Evolutionary conservation across 306 rosid species (phyloP), one percentile per base, ranked within the genome.

Genomic region (Begonia fuchsioides): DNA sequence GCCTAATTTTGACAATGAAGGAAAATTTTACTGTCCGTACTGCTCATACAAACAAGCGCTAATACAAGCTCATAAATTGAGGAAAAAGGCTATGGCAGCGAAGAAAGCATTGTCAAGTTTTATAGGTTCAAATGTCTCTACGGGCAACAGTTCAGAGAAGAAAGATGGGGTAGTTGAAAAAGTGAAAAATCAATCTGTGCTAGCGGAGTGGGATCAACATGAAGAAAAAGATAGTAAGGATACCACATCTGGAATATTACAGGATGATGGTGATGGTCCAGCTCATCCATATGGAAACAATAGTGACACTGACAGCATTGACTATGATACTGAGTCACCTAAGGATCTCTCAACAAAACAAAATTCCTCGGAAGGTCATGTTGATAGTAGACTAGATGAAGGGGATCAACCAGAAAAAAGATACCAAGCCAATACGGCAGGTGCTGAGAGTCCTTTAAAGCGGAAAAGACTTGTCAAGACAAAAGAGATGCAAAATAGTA

Each of bases 1-100:
- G 26, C 87, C 97, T 49, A 56, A 50, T 13, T 76, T 76, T 51
- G 87, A 84, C 50, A 61, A 57, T 32, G 63, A 15, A 3, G 94
- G 94, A 2, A 62, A 57, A 32, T 81, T 74, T 63, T 72, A 50
- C 49, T 88, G 88, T 50, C 81, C 93, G 15, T 69, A 80, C 50
- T 88, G 94, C 53, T 64, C 66, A 26, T 73, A 70, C 64, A 81
- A 68, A 56, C 70, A 57, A 7, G 69, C 64, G 5, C 10, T 64
- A 7, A 49, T 56, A 13, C 60, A 35, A 39, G 55, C 57, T 38
- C 58, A 11, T 32, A 61, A 60, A 44, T 13, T 68, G 55, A 70
- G 65, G 63, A 59, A 61, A 46, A 81, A 61, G 47, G 72, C 66
- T 6, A 12, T 65, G 62, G 9, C 12, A 3, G 79, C 82, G 0